phyloP scores from a whole-genome alignment of 495 filamentous ascomycete species.

The Neurospora terricola region DNA sequence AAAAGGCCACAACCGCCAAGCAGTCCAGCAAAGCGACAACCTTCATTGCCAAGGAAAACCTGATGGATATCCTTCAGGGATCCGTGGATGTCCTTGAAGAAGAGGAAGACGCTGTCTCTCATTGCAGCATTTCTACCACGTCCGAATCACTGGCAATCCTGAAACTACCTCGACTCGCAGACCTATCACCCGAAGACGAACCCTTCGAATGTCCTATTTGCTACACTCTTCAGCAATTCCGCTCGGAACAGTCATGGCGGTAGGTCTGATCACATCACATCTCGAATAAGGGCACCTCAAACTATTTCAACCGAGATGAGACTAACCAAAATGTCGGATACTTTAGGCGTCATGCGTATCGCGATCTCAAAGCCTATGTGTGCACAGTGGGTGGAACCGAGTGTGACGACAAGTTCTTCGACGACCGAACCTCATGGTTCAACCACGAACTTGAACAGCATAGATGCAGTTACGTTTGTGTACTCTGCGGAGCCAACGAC shows the following conservation, averaged over 20 bases:
- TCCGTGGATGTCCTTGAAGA: neutral
- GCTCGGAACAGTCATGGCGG: constrained; percentile 9
- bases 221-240: constrained; percentile 16
- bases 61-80: neutral
- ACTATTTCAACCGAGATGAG: neutral
- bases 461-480: constrained; percentile 15
- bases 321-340: neutral
- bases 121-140: constrained; percentile 2
- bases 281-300: neutral
- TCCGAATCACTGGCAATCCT: neutral
- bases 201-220: constrained; percentile 27
- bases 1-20: neutral
- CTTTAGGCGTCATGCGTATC: constrained; percentile 18
- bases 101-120: constrained; percentile 2
- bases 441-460: constrained; percentile 24
- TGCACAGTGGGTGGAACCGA: constrained; percentile 18
- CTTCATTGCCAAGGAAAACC: neutral
- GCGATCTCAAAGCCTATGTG: constrained; percentile 26
- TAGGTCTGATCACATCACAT: neutral
- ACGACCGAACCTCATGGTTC: constrained; percentile 20
- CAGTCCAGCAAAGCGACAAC: constrained; percentile 11
- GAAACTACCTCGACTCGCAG: constrained; percentile 1
- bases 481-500: constrained; percentile 7
- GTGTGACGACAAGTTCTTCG: constrained; percentile 18
- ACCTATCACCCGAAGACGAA: neutral